These are phyloP conservation scores for Physcomitrium patens DNA, from an alignment of 225 moss, liverwort and hornwort species.

Conservation along the genomic window DNA sequence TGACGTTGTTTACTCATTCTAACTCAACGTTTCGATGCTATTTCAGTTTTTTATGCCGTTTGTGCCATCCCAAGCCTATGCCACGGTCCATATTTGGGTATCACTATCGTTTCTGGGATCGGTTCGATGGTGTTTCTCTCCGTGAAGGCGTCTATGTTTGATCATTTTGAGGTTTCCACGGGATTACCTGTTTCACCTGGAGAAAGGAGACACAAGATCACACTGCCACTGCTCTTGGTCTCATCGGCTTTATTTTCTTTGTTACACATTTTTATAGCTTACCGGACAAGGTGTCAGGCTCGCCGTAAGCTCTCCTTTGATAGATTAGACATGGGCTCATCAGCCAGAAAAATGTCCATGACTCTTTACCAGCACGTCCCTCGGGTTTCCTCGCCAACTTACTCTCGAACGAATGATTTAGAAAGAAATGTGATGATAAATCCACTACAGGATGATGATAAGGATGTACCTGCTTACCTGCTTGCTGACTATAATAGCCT, in stretches of 20 bases:
- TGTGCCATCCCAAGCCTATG: constrained; percentile 60
- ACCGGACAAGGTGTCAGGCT: constrained; percentile 59
- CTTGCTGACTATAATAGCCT: constrained; percentile 58
- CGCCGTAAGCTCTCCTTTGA: constrained; percentile 61
- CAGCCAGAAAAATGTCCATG: constrained; percentile 31
- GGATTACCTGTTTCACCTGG: constrained; percentile 34
- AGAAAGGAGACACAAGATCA: constrained; percentile 33
- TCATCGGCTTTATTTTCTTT: constrained; percentile 51
- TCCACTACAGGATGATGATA: constrained; percentile 46
- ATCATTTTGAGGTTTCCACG: constrained; percentile 28
- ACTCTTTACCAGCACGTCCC: constrained; percentile 43
- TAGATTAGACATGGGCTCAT: constrained; percentile 37
- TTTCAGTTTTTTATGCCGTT: constrained; percentile 47
- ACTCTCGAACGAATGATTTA: constrained; percentile 47
- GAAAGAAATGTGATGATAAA: constrained; percentile 45
- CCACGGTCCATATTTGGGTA: constrained; percentile 54
- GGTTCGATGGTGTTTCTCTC: constrained; percentile 48
- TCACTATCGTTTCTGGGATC: constrained; percentile 49
- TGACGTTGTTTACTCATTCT: no score
- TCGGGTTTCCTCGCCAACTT: constrained; percentile 43
- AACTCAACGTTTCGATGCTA: not conserved
- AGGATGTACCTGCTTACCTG: constrained; percentile 52
- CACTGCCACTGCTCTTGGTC: constrained; percentile 48
- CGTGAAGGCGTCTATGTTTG: constrained; percentile 40
- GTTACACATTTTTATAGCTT: constrained; percentile 57